These are phyloP conservation scores for Pseudogymnoascus sp. DNA, from an alignment of 2,329 filamentous ascomycete species.

Conservation along the genomic window DNA sequence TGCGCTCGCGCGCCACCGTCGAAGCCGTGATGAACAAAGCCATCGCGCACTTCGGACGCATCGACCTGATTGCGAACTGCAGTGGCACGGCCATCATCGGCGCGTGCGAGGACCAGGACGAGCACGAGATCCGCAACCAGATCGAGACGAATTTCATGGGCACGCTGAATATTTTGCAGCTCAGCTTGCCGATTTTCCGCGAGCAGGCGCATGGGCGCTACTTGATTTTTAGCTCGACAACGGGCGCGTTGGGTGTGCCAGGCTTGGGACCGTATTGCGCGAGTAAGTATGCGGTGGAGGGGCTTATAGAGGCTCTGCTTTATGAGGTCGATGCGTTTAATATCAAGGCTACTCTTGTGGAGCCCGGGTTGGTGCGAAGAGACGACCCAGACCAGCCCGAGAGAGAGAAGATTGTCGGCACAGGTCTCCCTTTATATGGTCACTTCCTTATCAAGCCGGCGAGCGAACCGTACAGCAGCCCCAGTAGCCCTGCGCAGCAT, in stretches of 20 bases:
- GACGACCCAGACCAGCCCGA: conserved; percentile 64
- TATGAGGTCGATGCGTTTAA: conserved; percentile 92
- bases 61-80: conserved; percentile 90
- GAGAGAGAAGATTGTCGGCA: conserved; percentile 10
- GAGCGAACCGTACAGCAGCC: conserved; percentile 71
- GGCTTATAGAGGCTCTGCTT: conserved; percentile 90
- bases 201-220: conserved; percentile 71
- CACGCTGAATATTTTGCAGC: conserved; percentile 85
- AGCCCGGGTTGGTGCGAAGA: conserved; percentile 79
- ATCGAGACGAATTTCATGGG: conserved; percentile 98
- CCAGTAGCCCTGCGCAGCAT: conserved; percentile 79
- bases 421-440: conserved; percentile 67
- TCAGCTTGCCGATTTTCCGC: conserved; percentile 81
- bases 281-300: conserved; percentile 95
- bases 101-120: conserved; percentile 93
- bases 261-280: conserved; percentile 92
- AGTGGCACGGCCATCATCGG: conserved; percentile 94
- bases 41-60: conserved; percentile 67
- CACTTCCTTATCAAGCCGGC: conserved; percentile 87
- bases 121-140: conserved; percentile 88
- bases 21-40: conserved; percentile 62
- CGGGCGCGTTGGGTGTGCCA: conserved; percentile 86
- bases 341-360: conserved; percentile 87
- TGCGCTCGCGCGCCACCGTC: conserved; percentile 75
- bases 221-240: conserved; percentile 89